Base-by-base conservation (phyloP, 2,329 filamentous ascomycete species). In the Proliferodiscus dingleyae region DNA sequence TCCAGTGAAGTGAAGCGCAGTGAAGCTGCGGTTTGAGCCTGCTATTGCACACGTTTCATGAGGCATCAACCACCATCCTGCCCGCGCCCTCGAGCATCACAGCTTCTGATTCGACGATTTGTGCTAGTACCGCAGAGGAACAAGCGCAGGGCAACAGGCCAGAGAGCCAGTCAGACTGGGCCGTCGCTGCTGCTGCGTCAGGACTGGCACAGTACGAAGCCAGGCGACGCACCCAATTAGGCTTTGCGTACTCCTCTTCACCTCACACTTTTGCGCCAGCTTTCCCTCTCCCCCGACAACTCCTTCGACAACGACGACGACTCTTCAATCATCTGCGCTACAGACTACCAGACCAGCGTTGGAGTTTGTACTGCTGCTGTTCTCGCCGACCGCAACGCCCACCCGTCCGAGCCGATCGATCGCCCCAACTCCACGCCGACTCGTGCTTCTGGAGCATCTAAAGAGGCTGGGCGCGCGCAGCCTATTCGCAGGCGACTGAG, bases 381-480 rank as follows among this genome's bases (percentile, higher is more conserved):
- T n/a, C n/a, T n/a, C n/a, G n/a, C n/a, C n/a, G n/a, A n/a, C n/a
- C n/a, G n/a, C n/a, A n/a, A n/a, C n/a, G n/a, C n/a, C n/a, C 19
- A 24, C 30, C 41, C 37, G 22, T 30, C 21, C 29, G 21, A n/a
- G 26, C 15, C n/a, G 4, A 28, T 32, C 18, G 30, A 13, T 34
- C n/a, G n/a, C n/a, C n/a, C n/a, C n/a, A n/a, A 24, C 44, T 39
- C 30, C 37, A 36, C 29, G n/a, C 38, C 37, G 29, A 38, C 37
- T 42, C 18, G 37, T n/a, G n/a, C 15, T 32, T 18, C 33, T 24
- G 28, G 30, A 13, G 11, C 26, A 36, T 23, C 41, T n/a, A 18
- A 43, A 51, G 41, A 48, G 51, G 46, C 52, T 50, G 47, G 38
- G 37, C 51, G 47, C 52, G n/a, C n/a, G n/a, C n/a, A 54, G 52